Percentiles rank a stretch among this genome's conserved stretches.
Conservation (phyloP, 768 basidiomycete genomes). For the Suillus placidus region DNA sequence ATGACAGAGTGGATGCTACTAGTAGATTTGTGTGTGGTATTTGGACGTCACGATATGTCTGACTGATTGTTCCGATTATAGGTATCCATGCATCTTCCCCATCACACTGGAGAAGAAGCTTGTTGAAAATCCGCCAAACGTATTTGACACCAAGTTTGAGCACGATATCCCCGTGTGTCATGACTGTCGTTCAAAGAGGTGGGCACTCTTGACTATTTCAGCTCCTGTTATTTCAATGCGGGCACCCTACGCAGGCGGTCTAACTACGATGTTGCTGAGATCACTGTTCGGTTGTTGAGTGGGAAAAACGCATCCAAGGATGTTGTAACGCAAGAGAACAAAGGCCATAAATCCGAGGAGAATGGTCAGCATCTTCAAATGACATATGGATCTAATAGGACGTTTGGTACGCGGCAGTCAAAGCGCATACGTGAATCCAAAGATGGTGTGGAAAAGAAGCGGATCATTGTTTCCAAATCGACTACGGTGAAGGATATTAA, state of each 20-base stretch:
- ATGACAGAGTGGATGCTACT: conserved; percentile 67
- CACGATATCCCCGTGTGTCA: conserved; percentile 59
- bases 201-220: conserved; percentile 17
- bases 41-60: conserved; percentile 12
- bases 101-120: conserved; percentile 48
- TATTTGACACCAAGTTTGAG: conserved; percentile 41
- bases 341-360: conserved; percentile 7
- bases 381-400: conserved; percentile 33
- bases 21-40: conserved; percentile 53
- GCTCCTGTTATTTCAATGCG: conserved; percentile 13
- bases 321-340: conserved; percentile 20
- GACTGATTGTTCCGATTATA: conserved; percentile 34
- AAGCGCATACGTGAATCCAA: conserved; percentile 65
- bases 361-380: conserved; percentile 6
- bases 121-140: conserved; percentile 29
- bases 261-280: conserved; percentile 61
- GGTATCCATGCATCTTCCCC: conserved; percentile 60
- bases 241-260: conserved; percentile 26
- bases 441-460: conserved; percentile 51
- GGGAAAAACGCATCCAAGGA: conserved; percentile 35
- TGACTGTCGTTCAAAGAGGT: conserved; percentile 65
- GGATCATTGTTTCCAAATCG: conserved; percentile 58
- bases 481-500: conserved; percentile 83
- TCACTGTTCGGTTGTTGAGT: conserved; percentile 55
- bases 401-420: conserved; percentile 60